phyloP scores from a whole-genome alignment of 257 asterid species.

The Nicotiana otophora region DNA sequence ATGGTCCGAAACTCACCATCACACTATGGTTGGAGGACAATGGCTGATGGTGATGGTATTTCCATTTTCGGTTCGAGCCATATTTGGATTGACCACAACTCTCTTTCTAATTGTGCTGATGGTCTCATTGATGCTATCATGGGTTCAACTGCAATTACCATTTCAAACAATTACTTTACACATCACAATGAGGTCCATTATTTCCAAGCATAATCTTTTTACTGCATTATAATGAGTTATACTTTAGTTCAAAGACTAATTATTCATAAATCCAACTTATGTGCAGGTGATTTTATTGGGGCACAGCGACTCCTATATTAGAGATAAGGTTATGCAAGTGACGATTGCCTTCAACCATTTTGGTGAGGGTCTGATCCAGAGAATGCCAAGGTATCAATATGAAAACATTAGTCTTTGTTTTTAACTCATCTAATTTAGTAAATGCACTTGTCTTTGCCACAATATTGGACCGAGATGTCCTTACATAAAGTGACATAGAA shows the following conservation, averaged over 20 bases:
- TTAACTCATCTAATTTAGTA: not conserved
- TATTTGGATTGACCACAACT: slow-evolving; percentile 84
- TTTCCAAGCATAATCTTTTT: not conserved
- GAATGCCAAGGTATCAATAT: slow-evolving; percentile 48
- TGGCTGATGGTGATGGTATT: slow-evolving; percentile 88
- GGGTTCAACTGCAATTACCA: slow-evolving; percentile 92
- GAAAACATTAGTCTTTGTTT: not conserved
- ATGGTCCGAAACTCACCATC: slow-evolving; percentile 78
- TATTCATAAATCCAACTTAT: not conserved
- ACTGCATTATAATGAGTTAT: not conserved
- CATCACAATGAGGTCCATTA: slow-evolving; percentile 74
- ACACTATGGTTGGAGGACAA: slow-evolving; percentile 86
- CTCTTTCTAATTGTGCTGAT: slow-evolving; percentile 73
- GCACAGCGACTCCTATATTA: slow-evolving; percentile 36
- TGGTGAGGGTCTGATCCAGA: slow-evolving; percentile 48
- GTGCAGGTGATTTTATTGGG: slow-evolving; percentile 53
- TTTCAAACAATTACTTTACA: slow-evolving; percentile 78
- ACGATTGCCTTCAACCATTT: slow-evolving; percentile 57
- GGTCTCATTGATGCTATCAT: slow-evolving; percentile 81
- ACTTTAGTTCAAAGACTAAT: not conserved
- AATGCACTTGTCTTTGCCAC: not conserved
- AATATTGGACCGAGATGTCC: not conserved
- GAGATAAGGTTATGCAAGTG: slow-evolving; percentile 52
- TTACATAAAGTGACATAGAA: not conserved
- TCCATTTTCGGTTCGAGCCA: slow-evolving; percentile 74